These are phyloP conservation scores for Penicillium goetzii DNA, from an alignment of 495 filamentous ascomycete genomes.

Conservation along the genomic window DNA sequence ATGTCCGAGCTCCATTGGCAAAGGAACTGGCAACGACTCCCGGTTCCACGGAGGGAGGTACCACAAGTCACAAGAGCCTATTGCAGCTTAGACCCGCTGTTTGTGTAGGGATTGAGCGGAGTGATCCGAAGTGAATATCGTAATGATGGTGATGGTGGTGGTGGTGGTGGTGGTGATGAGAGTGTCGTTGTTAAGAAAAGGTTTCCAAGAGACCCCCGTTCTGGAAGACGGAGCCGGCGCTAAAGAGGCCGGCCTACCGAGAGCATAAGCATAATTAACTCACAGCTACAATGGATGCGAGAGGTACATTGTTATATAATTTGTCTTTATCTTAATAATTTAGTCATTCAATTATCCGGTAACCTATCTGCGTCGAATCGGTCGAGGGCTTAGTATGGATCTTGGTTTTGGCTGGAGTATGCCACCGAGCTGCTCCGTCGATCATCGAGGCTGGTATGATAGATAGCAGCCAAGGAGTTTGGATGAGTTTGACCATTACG, in stretches of 20 bases:
- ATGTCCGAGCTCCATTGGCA: constrained; percentile 27
- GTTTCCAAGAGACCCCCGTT: constrained; percentile 7
- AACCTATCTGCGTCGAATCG: background rate
- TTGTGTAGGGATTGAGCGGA: constrained; percentile 8
- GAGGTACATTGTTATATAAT: no score
- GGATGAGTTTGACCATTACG: background rate
- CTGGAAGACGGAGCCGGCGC: background rate
- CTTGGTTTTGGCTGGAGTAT: background rate
- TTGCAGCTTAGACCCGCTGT: background rate
- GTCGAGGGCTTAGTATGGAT: background rate
- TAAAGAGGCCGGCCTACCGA: background rate
- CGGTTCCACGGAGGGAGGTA: constrained; percentile 34
- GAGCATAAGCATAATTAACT: background rate
- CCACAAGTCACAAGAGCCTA: constrained; percentile 25
- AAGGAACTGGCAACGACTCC: constrained; percentile 22
- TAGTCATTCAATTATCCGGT: background rate
- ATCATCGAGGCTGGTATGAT: constrained; percentile 5
- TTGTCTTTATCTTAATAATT: background rate
- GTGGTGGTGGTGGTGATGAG: background rate
- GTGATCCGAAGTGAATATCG: constrained; percentile 11
- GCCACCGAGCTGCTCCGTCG: background rate
- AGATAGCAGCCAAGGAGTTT: background rate
- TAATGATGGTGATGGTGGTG: background rate
- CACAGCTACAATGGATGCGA: background rate
- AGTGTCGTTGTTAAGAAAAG: constrained; percentile 11